Evolutionary conservation across 1,139 yeast species (phyloP), one percentile per base, ranked within the genome.

Genomic region (Pneumocystis sp.): DNA sequence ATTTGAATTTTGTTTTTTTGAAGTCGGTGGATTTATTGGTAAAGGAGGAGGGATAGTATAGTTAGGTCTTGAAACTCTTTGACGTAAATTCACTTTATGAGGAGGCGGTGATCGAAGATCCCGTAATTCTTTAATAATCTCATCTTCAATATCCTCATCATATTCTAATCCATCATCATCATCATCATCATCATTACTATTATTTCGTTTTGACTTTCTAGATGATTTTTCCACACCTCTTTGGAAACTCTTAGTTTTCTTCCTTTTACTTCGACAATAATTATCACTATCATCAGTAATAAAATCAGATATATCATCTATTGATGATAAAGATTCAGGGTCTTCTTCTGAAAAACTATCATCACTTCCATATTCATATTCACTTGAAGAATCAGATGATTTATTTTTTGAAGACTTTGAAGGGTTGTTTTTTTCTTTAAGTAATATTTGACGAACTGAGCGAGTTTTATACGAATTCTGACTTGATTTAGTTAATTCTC

Each of bases 1-100:
- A 50, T 50, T 50, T 29, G 25, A 5, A 50, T 25, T 25, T 12
- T 21, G 31, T 50, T 50, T 50, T 12, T 50, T 50, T 50, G 34
- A 17, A 25, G 34, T 15, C 7, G 34, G 34, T 10, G 31, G 31
- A 25, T 50, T 15, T 25, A 29, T 50, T n/a, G 66, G 64, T 17
- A 65, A 59, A 8, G 65, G 66, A 3, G 66, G 66, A 15, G 66
- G 66, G 17, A 65, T 65, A 44, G 66, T 63, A 65, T 65, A 65
- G 59, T 65, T 63, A 39, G 65, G 65, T 25, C 62, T 44, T 44
- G 61, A 63, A 34, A 63, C 64, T 5, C 66, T 45, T n/a, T 59
- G 65, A 21, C 66, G 62, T 8, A 65, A 50, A 50, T 50, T 50
- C 7, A 50, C 57, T 17, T 4, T 50, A 50, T 50, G 57, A 25